Evolutionary conservation across 768 basidiomycete species (phyloP).

Genomic region (Collybia sp.): DNA sequence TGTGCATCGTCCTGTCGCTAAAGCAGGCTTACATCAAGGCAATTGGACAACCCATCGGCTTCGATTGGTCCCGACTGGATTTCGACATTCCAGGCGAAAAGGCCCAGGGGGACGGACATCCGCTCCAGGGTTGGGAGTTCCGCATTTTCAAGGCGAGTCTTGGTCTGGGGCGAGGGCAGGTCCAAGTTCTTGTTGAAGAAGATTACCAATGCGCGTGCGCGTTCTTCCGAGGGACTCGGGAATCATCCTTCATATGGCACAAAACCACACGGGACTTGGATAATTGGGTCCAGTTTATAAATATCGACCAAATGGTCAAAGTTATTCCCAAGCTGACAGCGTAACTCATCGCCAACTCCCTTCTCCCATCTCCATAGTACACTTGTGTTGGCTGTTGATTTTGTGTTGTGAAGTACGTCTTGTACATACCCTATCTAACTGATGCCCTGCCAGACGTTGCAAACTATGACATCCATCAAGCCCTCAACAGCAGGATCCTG

Average conservation of each 20-base stretch:
- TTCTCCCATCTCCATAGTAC: not conserved
- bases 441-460: not conserved
- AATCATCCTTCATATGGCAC: constrained; percentile 71
- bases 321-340: constrained; percentile 73
- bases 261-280: constrained; percentile 62
- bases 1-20: constrained; percentile 74
- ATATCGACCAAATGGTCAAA: constrained; percentile 76
- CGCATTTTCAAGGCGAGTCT: constrained; percentile 72
- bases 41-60: constrained; percentile 75
- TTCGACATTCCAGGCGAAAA: constrained; percentile 64
- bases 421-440: not conserved
- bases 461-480: not conserved
- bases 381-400: not conserved
- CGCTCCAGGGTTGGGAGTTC: constrained; percentile 82
- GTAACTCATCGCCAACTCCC: constrained; percentile 12
- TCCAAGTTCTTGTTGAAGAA: constrained; percentile 54
- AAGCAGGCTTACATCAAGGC: constrained; percentile 83
- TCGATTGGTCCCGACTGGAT: constrained; percentile 79
- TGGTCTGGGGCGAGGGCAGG: constrained; percentile 55
- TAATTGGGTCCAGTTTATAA: constrained; percentile 82
- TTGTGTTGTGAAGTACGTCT: not conserved
- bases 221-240: constrained; percentile 65
- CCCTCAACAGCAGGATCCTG: not conserved
- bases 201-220: constrained; percentile 74
- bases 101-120: constrained; percentile 64